Base-by-base conservation (phyloP, 2,329 filamentous ascomycete species). In the Exophiala viscosa region DNA sequence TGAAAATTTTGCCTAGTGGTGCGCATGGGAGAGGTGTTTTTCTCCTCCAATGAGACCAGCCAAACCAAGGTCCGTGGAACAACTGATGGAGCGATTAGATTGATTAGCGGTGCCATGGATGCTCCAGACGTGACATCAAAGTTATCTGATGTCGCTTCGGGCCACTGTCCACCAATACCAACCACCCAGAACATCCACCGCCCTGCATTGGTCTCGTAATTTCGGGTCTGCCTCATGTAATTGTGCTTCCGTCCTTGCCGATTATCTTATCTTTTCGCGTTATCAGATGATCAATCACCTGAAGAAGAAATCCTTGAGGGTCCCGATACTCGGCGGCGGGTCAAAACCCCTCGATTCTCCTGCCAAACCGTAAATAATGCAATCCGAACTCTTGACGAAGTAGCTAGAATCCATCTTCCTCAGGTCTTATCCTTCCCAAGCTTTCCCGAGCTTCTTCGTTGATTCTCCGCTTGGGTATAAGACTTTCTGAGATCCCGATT, bases 231-330 rank as follows among this genome's bases (percentile, higher is more conserved):
- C 23, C 23, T 28, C 40, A 31, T n/a, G 40, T 23, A n/a, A 23
- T 36, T 13, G 14, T 36, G 34, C 34, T 36, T 13, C 34, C 34
- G 34, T 15, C 14, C 11, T 36, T 36, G 10, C 34, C 40, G 18
- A 42, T 42, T 42, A 42, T 42, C 40, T 42, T 42, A 42, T 42
- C 40, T 18, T 42, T 42, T 42, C 40, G 2, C 40, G 40, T 42
- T 42, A 42, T 42, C 40, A 42, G 40, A 42, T 42, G 40, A 42
- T 42, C 17, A 42, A 42, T 42, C 40, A 28, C 38, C 40, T 31
- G 40, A 28, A 28, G 23, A 28, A 28, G 23, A 28, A 28, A 28
- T 28, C 23, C 23, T 28, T 28, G 23, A 28, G 23, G 23, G 23
- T 28, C 23, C 23, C 23, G 23, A 28, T 28, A 28, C 3, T 28